Base-by-base conservation (phyloP, 2,329 filamentous ascomycete species). In the Penicillium thymicola region DNA sequence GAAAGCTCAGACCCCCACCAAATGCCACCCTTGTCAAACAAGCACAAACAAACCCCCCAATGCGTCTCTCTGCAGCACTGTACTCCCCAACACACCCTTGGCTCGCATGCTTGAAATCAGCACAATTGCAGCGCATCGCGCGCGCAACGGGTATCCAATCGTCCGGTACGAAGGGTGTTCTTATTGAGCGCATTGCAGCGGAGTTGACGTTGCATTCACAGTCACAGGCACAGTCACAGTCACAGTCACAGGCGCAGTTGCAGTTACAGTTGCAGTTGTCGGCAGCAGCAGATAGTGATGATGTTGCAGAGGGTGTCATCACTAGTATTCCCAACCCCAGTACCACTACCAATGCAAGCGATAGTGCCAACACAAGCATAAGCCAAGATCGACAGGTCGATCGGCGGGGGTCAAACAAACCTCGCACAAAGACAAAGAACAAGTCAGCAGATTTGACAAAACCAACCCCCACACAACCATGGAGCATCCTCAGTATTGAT, bases 401-500 rank as follows among this genome's bases (percentile, higher is more conserved):
- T 38, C 27, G 9, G 6, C 25, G 21, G 18, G 9, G 10, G 3
- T 23, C 11, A n/a, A 28, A 28, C 13, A 27, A 49, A n/a, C 16
- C n/a, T 9, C 16, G 8, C 10, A 34, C 25, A 18, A 50, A 55
- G 18, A 23, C 37, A 4, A 14, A 27, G 11, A 21, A 1, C 25
- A 46, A 53, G 51, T 13, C 44, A 25, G n/a, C 25, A 21, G 30
- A 27, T 14, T 16, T 14, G 18, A 32, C 45, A 21, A 28, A n/a
- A 16, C 3, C 46, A 36, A 40, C 27, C 9, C 11, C 38, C 5
- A 4, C 14, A n/a, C 18, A 55, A 40, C 55, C 64, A 43, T 57
- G 77, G 63, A 80, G 86, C 42, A 79, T 94, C 25, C 72, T 94
- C 34, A 92, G 89, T 69, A 88, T 95, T 59, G 90, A 95, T 71